Conservation (phyloP, 1,284 basidiomycete species). For the Calocybe gambosa region DNA sequence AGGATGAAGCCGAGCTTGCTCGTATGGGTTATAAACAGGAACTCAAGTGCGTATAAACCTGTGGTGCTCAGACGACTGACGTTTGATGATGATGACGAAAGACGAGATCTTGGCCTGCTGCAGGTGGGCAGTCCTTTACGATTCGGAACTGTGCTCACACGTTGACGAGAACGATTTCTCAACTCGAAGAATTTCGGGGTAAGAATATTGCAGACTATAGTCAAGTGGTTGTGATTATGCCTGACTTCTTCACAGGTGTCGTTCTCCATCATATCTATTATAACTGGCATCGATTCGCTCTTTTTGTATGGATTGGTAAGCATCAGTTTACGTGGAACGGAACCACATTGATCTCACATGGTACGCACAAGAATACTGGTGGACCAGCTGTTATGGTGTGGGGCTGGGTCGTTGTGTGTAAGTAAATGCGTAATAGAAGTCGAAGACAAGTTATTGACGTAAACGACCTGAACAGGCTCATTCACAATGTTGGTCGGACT, state of each 20-base stretch:
- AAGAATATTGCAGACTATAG: constrained; percentile 5
- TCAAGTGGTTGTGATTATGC: background rate
- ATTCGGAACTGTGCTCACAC: too few species aligned
- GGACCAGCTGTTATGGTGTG: constrained; percentile 71
- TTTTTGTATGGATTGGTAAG: constrained; percentile 63
- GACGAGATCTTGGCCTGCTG: constrained; percentile 53
- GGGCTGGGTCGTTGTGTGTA: constrained; percentile 66
- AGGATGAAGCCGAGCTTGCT: constrained; percentile 60
- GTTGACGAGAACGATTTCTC: too few species aligned
- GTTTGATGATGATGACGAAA: constrained; percentile 1
- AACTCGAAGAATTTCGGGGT: constrained; percentile 65
- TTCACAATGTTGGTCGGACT: constrained; percentile 64
- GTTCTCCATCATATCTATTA: constrained; percentile 71
- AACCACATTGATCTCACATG: background rate
- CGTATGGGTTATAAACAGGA: constrained; percentile 75
- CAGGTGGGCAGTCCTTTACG: constrained; percentile 36
- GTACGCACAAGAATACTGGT: constrained; percentile 51
- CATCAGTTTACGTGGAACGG: constrained; percentile 6
- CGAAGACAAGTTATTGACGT: too few species aligned
- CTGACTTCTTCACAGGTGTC: constrained; percentile 35
- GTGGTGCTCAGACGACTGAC: background rate
- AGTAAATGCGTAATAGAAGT: constrained; percentile 12
- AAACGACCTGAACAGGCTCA: too few species aligned
- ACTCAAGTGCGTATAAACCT: constrained; percentile 41
- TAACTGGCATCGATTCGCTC: constrained; percentile 62